Evolutionary conservation across 371 early-diverging fungal species (phyloP).

Genomic region (Syncephalastrum monosporum): DNA sequence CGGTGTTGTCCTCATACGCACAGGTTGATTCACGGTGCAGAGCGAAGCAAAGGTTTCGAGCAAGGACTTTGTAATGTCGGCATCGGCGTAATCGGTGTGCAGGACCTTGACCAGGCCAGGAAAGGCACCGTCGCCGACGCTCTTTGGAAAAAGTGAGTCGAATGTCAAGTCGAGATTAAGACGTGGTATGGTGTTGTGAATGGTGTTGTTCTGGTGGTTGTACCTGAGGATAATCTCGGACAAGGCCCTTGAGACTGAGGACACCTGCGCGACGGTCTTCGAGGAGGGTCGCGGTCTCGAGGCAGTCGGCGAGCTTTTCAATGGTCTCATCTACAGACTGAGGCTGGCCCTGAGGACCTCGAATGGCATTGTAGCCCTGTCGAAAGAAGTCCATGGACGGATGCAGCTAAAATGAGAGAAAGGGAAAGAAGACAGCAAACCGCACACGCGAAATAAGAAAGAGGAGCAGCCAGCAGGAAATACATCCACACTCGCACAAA

Average conservation of each 20-base stretch:
- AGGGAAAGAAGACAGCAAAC: too few species aligned
- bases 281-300: constrained; percentile 76
- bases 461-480: too few species aligned
- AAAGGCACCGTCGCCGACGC: constrained; percentile 82
- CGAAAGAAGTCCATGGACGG: constrained; percentile 75
- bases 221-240: constrained; percentile 66
- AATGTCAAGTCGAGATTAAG: background rate
- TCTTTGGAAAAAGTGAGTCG: constrained; percentile 40
- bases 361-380: constrained; percentile 74
- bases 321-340: constrained; percentile 86
- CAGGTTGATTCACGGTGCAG: constrained; percentile 57
- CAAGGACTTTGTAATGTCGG: constrained; percentile 78
- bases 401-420: too few species aligned
- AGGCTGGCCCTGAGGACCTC: constrained; percentile 76
- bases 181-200: too few species aligned
- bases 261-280: constrained; percentile 92
- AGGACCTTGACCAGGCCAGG: constrained; percentile 72
- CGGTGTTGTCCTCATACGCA: constrained; percentile 7
- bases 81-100: constrained; percentile 77
- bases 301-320: constrained; percentile 83
- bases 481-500: too few species aligned
- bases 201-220: background rate
- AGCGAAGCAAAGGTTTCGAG: constrained; percentile 83
- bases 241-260: constrained; percentile 81
- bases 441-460: too few species aligned